Base-by-base conservation (phyloP, 495 filamentous ascomycete species). In the Penicillium longicatenatum region DNA sequence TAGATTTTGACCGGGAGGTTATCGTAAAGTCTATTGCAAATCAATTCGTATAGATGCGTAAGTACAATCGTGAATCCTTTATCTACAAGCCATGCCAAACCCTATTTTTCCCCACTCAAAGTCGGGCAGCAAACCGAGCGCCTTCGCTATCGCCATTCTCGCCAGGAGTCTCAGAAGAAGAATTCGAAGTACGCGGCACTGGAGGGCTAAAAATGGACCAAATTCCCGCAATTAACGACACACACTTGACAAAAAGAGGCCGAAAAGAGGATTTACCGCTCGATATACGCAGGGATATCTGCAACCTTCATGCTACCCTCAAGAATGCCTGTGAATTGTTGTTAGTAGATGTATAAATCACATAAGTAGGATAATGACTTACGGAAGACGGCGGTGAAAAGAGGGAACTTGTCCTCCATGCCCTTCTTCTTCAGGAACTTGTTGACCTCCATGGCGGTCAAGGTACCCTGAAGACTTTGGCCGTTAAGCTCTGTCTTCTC, bases 381-480 rank as follows among this genome's bases (percentile, higher is more conserved):
- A 79, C 77, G 74, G 58, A 91, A 86, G 31, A 96, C 92, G 17
- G 89, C 89, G 52, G 89, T 96, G 62, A 99, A 91, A 30, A 99
- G 73, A 39, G 95, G 95, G 67, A 94, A 99, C 42, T 96, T 89
- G 21, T 84, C 74, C 75, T 95, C 92, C 59, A 84, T 75, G 6
- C 85, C 86, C 63, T 86, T 83, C 48, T 83, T 84, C 75, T 87
- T 90, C 71, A 99, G 72, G 72, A 97, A 97, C 43, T 75, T 82
- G 76, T 93, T 88, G 17, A 99, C 93, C 70, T 99, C 95, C 46
- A 83, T 83, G 19, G 94, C 90, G 35, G 95, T 99, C 66, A 87
- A 86, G 6, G 90, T 97, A 17, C 95, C 95, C 72, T 98, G 95
- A 61, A 99, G 75, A 77, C 92, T 97, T 82, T 99, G 95, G 31